Conservation (phyloP, 768 basidiomycete species). For the Rhizopogon roseolus region DNA sequence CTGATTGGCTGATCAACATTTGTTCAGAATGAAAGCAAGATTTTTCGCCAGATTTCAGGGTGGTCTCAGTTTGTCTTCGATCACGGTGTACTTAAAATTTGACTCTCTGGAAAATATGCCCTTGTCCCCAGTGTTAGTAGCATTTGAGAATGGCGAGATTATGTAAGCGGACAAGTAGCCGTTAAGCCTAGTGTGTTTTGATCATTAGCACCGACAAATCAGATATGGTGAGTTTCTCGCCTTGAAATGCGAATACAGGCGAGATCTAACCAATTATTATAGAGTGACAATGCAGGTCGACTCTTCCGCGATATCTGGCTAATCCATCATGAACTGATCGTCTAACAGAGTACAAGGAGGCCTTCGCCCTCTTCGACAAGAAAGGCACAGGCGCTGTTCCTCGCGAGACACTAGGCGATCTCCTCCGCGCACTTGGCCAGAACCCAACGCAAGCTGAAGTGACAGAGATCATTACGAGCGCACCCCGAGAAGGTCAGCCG, state of each 20-base stretch:
- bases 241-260: neutral
- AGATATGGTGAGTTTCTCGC: neutral
- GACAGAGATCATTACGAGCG: slow-evolving; percentile 64
- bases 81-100: no score
- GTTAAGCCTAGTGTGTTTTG: neutral
- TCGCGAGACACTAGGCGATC: slow-evolving; percentile 83
- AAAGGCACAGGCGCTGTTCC: slow-evolving; percentile 89
- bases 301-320: neutral
- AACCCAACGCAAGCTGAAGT: slow-evolving; percentile 99
- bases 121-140: no score
- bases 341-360: slow-evolving; percentile 87
- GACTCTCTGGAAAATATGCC: no score
- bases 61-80: no score
- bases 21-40: no score
- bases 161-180: slow-evolving; percentile 6
- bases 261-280: neutral
- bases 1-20: no score
- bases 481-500: slow-evolving; percentile 70
- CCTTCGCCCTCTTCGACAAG: slow-evolving; percentile 98
- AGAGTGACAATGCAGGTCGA: slow-evolving; percentile 52
- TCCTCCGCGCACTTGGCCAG: slow-evolving; percentile 91
- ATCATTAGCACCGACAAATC: neutral
- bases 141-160: neutral
- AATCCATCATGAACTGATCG: neutral
- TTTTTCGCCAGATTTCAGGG: no score